phyloP scores from a whole-genome alignment of 148 eudicot species.

The Chenopodium quinoa region DNA sequence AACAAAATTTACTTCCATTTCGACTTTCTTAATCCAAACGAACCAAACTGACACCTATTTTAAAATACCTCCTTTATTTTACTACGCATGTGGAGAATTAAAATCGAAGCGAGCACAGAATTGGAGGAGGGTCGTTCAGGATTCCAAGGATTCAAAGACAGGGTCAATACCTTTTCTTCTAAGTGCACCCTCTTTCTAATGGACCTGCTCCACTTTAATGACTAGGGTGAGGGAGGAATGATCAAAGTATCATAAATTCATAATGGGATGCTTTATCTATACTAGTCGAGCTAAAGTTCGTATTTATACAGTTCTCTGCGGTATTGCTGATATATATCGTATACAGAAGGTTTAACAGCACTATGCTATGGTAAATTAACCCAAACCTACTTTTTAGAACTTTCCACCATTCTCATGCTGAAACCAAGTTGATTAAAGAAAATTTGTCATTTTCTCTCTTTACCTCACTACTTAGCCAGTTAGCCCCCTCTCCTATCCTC shows the following conservation, averaged over 20 bases:
- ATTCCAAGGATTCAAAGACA: not conserved
- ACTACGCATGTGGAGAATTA: no score
- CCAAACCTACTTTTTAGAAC: not conserved
- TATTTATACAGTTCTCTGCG: no score
- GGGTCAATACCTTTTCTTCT: not conserved
- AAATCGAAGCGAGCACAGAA: no score
- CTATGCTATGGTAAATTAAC: not conserved
- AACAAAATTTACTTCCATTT: not conserved
- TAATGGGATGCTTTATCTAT: no score
- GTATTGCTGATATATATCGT: no score
- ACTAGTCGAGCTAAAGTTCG: no score
- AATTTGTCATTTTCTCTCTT: no score
- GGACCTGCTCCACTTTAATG: not conserved
- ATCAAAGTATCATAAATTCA: no score
- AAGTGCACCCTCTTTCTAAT: not conserved
- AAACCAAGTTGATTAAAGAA: no score
- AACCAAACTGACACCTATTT: not conserved
- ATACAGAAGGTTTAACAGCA: not conserved
- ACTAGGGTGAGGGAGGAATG: no score
- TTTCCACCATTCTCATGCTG: not conserved
- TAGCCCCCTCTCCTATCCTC: no score
- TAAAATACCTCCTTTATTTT: not conserved
- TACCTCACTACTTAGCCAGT: not conserved
- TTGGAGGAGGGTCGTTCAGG: not conserved
- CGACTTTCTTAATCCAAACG: not conserved